A percentile compares a stretch with the other conserved stretches of the same genome.
These are phyloP conservation scores for Oryza nivara DNA, from an alignment of 176 grass and related monocot species.

Conservation along the genomic window DNA sequence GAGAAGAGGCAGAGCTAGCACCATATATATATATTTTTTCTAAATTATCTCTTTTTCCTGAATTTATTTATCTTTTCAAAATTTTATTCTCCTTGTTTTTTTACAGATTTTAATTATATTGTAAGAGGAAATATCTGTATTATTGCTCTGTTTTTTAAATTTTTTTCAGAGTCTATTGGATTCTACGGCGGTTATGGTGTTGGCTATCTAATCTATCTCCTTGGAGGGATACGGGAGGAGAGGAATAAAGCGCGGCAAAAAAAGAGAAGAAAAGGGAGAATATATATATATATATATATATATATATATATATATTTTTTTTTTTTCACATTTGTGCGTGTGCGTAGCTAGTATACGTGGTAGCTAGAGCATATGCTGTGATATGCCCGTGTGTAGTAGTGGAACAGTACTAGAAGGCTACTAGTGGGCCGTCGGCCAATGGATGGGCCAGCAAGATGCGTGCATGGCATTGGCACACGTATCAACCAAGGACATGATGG, in stretches of 20 bases:
- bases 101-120: not conserved
- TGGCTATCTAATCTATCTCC: not conserved
- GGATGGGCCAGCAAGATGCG: not conserved
- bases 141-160: too few species aligned
- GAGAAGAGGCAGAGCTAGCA: not conserved
- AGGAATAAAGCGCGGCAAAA: conserved; percentile 40
- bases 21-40: not conserved
- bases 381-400: not conserved
- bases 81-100: not conserved
- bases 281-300: not conserved
- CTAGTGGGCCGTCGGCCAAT: not conserved
- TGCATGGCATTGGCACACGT: conserved; percentile 54
- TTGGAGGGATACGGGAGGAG: conserved; percentile 32
- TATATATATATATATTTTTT: not conserved
- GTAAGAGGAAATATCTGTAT: not conserved
- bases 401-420: not conserved
- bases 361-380: not conserved
- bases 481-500: conserved; percentile 22
- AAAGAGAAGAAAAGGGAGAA: not conserved
- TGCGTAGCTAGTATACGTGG: not conserved
- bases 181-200: conserved; percentile 22
- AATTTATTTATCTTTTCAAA: not conserved
- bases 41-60: not conserved
- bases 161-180: not conserved
- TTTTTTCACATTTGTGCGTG: not conserved